Conservation (phyloP, 1,284 basidiomycete genomes). For the Athelia sp. region DNA sequence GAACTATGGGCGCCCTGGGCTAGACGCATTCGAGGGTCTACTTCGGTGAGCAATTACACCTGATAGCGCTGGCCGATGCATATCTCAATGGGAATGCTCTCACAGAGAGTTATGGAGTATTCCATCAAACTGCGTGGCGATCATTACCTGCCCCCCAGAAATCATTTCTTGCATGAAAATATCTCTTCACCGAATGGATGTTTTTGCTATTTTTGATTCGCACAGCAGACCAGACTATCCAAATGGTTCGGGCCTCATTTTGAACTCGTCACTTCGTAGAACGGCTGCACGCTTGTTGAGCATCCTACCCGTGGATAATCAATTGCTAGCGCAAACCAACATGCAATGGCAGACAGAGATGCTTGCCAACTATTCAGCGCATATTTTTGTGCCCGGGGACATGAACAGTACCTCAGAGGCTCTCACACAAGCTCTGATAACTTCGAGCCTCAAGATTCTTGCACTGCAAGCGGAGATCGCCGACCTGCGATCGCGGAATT, state of each 20-base stretch:
- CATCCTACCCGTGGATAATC: constrained; percentile 44
- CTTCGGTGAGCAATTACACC: constrained; percentile 33
- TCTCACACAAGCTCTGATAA: constrained; percentile 32
- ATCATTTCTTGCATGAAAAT: constrained; percentile 55
- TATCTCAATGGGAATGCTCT: no score
- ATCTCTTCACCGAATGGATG: constrained; percentile 17
- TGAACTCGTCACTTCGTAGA: constrained; percentile 35
- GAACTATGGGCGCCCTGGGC: constrained; percentile 33
- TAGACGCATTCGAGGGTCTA: constrained; percentile 35
- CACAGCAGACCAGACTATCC: constrained; percentile 56
- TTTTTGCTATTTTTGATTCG: constrained; percentile 61
- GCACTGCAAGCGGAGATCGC: constrained; percentile 33
- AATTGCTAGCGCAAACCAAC: constrained; percentile 32
- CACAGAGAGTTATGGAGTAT: neutral
- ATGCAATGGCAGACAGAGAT: constrained; percentile 63
- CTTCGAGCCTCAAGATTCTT: constrained; percentile 44
- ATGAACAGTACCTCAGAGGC: constrained; percentile 12
- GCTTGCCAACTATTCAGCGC: constrained; percentile 50
- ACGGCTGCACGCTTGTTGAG: constrained; percentile 40
- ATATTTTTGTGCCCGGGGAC: constrained; percentile 38
- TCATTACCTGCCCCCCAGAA: constrained; percentile 68
- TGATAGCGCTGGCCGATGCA: no score
- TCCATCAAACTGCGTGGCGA: constrained; percentile 25
- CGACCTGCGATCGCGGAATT: constrained; percentile 27
- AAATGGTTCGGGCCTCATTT: constrained; percentile 49